These are phyloP conservation scores for Corinectria fuckeliana DNA, from an alignment of 2,329 filamentous ascomycete genomes.

Conservation along the genomic window DNA sequence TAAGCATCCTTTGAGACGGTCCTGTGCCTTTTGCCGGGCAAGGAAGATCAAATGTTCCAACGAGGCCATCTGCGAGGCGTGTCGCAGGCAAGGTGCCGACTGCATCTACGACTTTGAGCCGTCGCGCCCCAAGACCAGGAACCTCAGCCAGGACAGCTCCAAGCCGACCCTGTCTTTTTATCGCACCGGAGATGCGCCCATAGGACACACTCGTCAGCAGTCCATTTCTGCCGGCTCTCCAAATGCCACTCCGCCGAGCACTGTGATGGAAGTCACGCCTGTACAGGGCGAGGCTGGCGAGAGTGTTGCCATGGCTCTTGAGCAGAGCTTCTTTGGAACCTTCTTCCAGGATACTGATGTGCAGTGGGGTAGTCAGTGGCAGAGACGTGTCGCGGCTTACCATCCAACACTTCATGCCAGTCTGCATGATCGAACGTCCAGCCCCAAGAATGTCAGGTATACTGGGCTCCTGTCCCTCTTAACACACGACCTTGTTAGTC, in stretches of 20 bases:
- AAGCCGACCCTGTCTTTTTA: constrained; percentile 21
- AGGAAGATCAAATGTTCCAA: constrained; percentile 49
- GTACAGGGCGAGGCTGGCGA: constrained; percentile 27
- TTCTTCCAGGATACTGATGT: constrained; percentile 26
- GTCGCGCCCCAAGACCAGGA: constrained; percentile 38
- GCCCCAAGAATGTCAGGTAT: constrained; percentile 29
- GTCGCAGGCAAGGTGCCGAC: constrained; percentile 45
- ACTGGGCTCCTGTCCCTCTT: constrained; percentile 39
- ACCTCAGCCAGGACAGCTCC: constrained; percentile 37
- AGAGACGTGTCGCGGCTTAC: constrained; percentile 29
- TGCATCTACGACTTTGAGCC: constrained; percentile 49
- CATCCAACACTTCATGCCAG: constrained; percentile 22
- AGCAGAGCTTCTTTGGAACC: constrained; percentile 41
- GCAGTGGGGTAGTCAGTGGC: constrained; percentile 29
- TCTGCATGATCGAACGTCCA: constrained; percentile 24
- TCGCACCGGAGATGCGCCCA: constrained; percentile 21
- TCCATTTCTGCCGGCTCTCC: constrained; percentile 36
- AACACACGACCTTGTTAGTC: constrained; percentile 41
- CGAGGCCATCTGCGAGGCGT: constrained; percentile 47
- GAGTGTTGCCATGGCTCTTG: constrained; percentile 40
- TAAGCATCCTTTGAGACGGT: constrained; percentile 44
- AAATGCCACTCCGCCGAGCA: constrained; percentile 33
- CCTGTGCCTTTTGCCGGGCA: constrained; percentile 47
- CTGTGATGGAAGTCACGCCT: constrained; percentile 22
- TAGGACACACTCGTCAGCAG: constrained; percentile 32